Conservation (phyloP, 2,329 filamentous ascomycete genomes). For the Ilyonectria mors-panacis region DNA sequence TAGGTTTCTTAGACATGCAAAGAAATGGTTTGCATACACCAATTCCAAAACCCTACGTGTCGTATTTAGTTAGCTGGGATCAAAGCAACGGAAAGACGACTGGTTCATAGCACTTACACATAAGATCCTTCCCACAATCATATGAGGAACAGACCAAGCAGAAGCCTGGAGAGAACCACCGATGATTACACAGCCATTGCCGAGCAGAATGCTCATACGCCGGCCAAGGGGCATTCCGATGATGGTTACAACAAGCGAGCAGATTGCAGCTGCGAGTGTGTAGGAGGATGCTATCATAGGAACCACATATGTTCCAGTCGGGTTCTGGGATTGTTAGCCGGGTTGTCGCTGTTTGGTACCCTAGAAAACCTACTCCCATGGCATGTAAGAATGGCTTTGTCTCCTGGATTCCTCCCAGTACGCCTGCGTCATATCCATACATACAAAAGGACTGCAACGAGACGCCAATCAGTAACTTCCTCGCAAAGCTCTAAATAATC, state of each 20-base stretch:
- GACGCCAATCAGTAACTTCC: background rate
- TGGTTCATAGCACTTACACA: constrained; percentile 2
- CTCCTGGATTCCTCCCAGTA: background rate
- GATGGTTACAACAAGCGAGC: constrained; percentile 26
- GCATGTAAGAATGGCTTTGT: background rate
- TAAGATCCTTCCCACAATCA: constrained; percentile 31
- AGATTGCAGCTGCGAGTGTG: constrained; percentile 29
- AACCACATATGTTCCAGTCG: constrained; percentile 28
- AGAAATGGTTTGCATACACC: background rate
- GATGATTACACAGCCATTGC: constrained; percentile 24
- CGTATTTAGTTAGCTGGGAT: background rate
- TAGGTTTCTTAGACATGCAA: no score
- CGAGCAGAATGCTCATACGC: constrained; percentile 27
- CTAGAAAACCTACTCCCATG: background rate
- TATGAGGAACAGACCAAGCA: constrained; percentile 30
- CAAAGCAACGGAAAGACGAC: background rate
- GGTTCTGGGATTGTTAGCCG: constrained; percentile 16
- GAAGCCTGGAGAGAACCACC: constrained; percentile 30
- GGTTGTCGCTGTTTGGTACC: background rate
- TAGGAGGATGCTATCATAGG: constrained; percentile 34
- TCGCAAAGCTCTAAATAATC: background rate
- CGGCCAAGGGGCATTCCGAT: constrained; percentile 33
- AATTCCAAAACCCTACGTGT: constrained; percentile 1
- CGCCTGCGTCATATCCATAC: background rate
- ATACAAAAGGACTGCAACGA: background rate